phyloP scores from a whole-genome alignment of 106 monocot species.

The Platanthera zijinensis region DNA sequence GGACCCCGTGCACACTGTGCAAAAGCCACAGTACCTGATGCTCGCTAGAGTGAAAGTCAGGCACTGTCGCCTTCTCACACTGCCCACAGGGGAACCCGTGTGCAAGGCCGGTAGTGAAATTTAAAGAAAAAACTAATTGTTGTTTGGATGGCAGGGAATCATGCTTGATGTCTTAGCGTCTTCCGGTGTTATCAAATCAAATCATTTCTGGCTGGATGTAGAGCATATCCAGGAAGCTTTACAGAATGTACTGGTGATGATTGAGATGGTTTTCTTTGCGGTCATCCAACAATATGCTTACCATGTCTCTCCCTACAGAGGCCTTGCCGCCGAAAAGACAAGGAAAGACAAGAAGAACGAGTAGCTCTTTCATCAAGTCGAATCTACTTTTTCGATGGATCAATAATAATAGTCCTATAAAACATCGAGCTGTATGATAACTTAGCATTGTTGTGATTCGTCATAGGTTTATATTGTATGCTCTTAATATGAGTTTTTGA shows the following conservation, averaged over 20 bases:
- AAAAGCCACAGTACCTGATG: too few relatives aligned
- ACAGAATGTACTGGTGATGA: constrained; percentile 72
- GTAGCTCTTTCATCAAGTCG: constrained; percentile 8
- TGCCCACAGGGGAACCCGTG: too few relatives aligned
- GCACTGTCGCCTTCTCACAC: too few relatives aligned
- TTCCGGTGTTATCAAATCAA: constrained; percentile 60
- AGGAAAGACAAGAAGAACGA: constrained; percentile 67
- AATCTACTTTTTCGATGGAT: neutral
- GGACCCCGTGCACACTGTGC: too few relatives aligned
- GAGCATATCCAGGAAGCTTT: constrained; percentile 91
- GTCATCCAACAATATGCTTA: constrained; percentile 89
- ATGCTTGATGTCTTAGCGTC: constrained; percentile 53
- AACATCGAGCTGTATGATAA: neutral
- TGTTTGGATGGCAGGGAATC: constrained; percentile 47
- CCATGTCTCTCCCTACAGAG: constrained; percentile 72
- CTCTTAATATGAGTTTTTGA: neutral
- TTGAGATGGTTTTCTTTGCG: constrained; percentile 91
- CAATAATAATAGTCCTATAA: neutral
- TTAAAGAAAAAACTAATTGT: neutral
- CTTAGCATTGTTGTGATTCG: neutral
- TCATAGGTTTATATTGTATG: neutral
- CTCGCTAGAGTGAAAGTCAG: too few relatives aligned
- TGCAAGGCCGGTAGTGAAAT: too few relatives aligned
- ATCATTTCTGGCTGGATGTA: constrained; percentile 96
- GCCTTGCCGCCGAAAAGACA: constrained; percentile 23